phyloP scores from a whole-genome alignment of 768 basidiomycete species.

The Amanita inopinata region DNA sequence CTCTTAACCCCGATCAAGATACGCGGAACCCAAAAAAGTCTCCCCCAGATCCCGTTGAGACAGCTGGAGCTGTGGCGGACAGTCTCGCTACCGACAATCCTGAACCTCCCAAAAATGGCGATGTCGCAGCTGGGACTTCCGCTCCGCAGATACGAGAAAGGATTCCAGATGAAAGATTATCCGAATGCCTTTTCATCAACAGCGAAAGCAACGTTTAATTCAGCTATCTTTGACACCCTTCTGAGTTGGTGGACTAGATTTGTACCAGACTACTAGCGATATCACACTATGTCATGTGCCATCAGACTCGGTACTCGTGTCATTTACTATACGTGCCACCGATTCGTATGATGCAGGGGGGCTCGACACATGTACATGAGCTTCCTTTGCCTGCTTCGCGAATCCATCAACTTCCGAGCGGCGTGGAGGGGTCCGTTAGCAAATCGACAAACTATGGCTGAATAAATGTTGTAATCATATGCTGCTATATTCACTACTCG shows the following conservation, averaged over 20 bases:
- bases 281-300: neutral
- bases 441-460: too few relatives aligned
- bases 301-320: neutral
- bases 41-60: constrained; percentile 26
- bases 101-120: neutral
- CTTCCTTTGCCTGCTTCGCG: neutral
- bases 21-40: constrained; percentile 31
- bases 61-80: constrained; percentile 14
- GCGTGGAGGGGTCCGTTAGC: too few relatives aligned
- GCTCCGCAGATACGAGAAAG: neutral
- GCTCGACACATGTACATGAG: neutral
- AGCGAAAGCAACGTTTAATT: constrained; percentile 1
- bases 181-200: neutral
- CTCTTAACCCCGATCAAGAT: constrained; percentile 35
- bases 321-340: neutral
- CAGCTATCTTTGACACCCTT: too few relatives aligned
- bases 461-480: too few relatives aligned
- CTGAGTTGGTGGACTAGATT: neutral
- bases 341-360: neutral
- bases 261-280: neutral
- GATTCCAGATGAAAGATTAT: neutral
- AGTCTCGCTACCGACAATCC: neutral
- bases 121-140: neutral
- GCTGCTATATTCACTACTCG: too few relatives aligned
- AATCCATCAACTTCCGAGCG: too few relatives aligned